Percentiles rank a stretch among this genome's conserved stretches.
These are phyloP conservation scores for Gracilariopsis chorda DNA, from an alignment of 23 red algal genomes.

Conservation along the genomic window DNA sequence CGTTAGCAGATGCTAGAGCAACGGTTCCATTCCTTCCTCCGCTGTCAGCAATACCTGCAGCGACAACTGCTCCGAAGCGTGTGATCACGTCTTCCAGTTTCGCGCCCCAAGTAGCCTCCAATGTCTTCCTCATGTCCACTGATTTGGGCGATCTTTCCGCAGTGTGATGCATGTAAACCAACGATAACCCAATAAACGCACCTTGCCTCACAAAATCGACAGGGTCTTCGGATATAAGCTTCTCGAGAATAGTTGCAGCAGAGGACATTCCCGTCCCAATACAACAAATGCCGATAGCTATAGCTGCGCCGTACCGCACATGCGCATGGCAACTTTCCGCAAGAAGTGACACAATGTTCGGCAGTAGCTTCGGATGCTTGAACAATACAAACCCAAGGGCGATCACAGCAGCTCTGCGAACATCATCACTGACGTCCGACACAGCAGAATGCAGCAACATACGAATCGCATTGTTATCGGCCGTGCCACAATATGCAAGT, in stretches of 20 bases:
- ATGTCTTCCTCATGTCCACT: constrained; percentile 69
- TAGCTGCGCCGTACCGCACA: constrained; percentile 93
- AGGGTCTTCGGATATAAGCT: constrained; percentile 68
- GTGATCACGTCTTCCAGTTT: constrained; percentile 94
- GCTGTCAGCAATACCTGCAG: constrained; percentile 80
- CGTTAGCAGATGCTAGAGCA: constrained; percentile 70
- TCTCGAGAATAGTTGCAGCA: constrained; percentile 86
- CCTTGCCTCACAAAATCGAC: constrained; percentile 98
- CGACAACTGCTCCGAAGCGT: constrained; percentile 92
- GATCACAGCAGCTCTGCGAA: constrained; percentile 93
- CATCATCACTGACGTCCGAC: constrained; percentile 94
- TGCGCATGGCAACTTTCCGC: constrained; percentile 95
- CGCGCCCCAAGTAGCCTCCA: constrained; percentile 70
- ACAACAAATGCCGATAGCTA: constrained; percentile 95
- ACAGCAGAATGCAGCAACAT: constrained; percentile 91
- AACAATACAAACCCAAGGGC: constrained; percentile 90
- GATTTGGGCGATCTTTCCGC: constrained; percentile 66
- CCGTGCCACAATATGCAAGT: constrained; percentile 97
- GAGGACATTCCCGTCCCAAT: constrained; percentile 84
- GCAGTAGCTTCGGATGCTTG: constrained; percentile 79
- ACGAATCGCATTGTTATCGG: constrained; percentile 86
- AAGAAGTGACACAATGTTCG: constrained; percentile 79
- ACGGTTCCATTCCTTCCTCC: constrained; percentile 91
- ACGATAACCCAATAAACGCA: constrained; percentile 84
- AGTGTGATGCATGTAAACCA: constrained; percentile 94